These are phyloP conservation scores for Adansonia digitata DNA, from an alignment of 345 rosid species.

Conservation along the genomic window DNA sequence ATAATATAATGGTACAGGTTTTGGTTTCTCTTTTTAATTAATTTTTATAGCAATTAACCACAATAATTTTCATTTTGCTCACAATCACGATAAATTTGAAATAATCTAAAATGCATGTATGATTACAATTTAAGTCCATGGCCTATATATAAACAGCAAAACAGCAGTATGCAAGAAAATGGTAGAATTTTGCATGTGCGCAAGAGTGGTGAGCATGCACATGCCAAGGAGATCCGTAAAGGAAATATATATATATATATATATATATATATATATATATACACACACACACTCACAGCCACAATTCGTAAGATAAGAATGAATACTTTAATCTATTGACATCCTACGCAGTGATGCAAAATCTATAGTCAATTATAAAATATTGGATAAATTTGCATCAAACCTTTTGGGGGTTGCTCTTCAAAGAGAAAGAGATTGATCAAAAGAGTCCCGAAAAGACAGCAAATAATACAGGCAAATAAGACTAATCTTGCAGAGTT, in stretches of 20 bases:
- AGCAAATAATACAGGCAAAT: slow-evolving; percentile 9
- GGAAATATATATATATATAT: neutral
- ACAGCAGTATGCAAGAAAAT: neutral
- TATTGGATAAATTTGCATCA: no score
- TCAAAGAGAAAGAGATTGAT: neutral
- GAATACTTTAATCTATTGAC: neutral
- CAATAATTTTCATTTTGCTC: no score
- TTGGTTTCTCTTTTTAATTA: no score
- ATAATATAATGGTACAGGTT: no score
- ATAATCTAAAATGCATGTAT: no score
- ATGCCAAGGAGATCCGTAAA: neutral
- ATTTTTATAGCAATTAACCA: no score
- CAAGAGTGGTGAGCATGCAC: neutral
- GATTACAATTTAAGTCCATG: no score
- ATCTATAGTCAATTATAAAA: no score
- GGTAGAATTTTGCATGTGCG: neutral
- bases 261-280: no score
- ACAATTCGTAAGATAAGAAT: neutral
- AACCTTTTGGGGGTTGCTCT: neutral
- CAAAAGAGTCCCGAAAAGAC: neutral
- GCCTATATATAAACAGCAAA: neutral
- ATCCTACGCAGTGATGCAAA: neutral
- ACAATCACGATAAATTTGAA: no score
- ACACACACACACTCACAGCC: no score
- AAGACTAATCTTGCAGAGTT: slow-evolving; percentile 17